Conservation (phyloP, 495 filamentous ascomycete species). For the Daldinia bambusicola region DNA sequence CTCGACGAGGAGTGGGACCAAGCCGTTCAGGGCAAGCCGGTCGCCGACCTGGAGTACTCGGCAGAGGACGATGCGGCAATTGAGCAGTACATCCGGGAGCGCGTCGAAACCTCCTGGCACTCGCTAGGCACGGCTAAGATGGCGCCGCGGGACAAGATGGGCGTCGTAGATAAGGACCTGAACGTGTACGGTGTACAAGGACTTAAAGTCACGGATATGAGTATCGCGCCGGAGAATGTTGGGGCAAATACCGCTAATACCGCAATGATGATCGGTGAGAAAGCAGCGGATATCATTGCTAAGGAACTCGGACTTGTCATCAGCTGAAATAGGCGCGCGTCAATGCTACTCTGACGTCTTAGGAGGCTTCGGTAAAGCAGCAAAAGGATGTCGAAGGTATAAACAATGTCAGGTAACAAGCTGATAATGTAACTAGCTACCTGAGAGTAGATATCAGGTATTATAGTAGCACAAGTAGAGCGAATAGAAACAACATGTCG, state of each 20-base stretch:
- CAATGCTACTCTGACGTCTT: neutral
- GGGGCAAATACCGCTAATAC: conserved; percentile 70
- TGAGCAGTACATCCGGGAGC: conserved; percentile 58
- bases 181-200: conserved; percentile 61
- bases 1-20: conserved; percentile 44
- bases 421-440: no score
- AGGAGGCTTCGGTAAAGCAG: neutral
- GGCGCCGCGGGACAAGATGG: conserved; percentile 55
- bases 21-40: neutral
- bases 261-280: conserved; percentile 67
- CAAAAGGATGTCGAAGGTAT: neutral
- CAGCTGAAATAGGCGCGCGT: neutral
- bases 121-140: conserved; percentile 63
- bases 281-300: conserved; percentile 66
- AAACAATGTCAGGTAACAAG: no score
- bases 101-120: conserved; percentile 63
- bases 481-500: no score
- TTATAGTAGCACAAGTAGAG: no score
- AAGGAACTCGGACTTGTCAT: conserved; percentile 55
- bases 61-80: conserved; percentile 65
- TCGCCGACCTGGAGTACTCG: conserved; percentile 56
- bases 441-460: no score
- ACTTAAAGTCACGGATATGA: conserved; percentile 60
- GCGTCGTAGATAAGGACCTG: conserved; percentile 62
- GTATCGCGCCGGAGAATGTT: conserved; percentile 67